These are phyloP conservation scores for Taphrina confusa DNA, from an alignment of 1,139 yeast species.

Conservation along the genomic window DNA sequence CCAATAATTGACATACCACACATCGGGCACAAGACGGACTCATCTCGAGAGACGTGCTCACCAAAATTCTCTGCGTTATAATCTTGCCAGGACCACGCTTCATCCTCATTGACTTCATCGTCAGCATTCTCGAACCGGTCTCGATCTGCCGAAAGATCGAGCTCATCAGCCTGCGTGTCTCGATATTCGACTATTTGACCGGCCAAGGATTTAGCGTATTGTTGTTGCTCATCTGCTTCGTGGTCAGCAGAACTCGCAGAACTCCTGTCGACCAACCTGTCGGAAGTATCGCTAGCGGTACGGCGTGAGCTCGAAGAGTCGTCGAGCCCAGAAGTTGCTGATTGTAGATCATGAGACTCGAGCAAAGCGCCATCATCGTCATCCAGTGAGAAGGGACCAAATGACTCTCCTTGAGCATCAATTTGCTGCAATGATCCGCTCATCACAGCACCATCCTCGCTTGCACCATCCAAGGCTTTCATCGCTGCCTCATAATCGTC, in stretches of 20 bases:
- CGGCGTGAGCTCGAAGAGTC: neutral
- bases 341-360: neutral
- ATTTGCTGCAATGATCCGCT: neutral
- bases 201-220: conserved; percentile 12
- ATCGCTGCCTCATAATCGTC: neutral
- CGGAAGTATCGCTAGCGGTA: conserved; percentile 3
- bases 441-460: neutral
- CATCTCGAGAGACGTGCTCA: conserved; percentile 13
- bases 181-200: conserved; percentile 12
- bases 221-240: conserved; percentile 5
- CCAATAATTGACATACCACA: conserved; percentile 23
- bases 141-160: conserved; percentile 8
- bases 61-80: conserved; percentile 32
- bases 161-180: conserved; percentile 7
- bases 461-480: neutral
- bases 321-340: neutral
- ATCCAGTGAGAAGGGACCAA: conserved; percentile 25
- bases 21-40: conserved; percentile 24
- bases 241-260: neutral
- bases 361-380: conserved; percentile 15
- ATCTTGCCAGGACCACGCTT: conserved; percentile 33
- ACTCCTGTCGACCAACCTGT: neutral
- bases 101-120: conserved; percentile 25
- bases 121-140: conserved; percentile 31
- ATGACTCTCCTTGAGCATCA: neutral